Evolutionary conservation across 73 alveolate genomes (phyloP).

Genomic region (Effrenium voratum): DNA sequence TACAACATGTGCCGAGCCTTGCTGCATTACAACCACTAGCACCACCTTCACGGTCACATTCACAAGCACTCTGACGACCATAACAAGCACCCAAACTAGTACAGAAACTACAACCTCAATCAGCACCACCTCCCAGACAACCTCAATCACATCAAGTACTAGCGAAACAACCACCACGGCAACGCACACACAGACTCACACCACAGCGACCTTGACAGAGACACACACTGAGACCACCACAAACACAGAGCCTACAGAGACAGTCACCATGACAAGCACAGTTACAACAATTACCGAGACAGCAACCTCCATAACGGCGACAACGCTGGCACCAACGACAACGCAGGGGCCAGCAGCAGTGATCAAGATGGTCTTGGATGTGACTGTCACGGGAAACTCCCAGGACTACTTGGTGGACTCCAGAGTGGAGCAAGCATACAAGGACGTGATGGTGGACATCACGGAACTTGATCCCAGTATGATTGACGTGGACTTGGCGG

Average conservation of each 20-base stretch:
- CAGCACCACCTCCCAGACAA: not conserved
- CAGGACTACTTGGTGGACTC: slow-evolving; percentile 19
- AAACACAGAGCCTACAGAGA: no score
- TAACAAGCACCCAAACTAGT: not conserved
- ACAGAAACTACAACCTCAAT: not conserved
- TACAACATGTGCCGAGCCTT: slow-evolving; percentile 53
- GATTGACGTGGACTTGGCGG: slow-evolving; percentile 53
- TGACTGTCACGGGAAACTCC: slow-evolving; percentile 27
- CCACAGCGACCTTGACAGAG: not conserved
- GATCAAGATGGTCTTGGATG: slow-evolving; percentile 17
- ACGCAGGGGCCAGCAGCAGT: not conserved
- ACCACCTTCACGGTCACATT: slow-evolving; percentile 38
- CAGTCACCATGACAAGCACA: not conserved
- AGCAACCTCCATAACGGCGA: not conserved
- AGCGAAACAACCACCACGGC: not conserved
- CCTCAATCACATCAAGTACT: not conserved
- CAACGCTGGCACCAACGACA: not conserved
- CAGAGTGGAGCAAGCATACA: slow-evolving; percentile 9
- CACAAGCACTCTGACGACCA: slow-evolving; percentile 17
- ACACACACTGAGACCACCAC: not conserved
- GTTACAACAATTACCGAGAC: not conserved
- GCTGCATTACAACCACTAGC: slow-evolving; percentile 87
- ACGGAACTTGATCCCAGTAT: slow-evolving; percentile 17
- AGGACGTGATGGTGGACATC: slow-evolving; percentile 16
- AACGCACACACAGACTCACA: not conserved